These are phyloP conservation scores for Chlamydomonas sp. DNA, from an alignment of 139 green algal species.

Conservation along the genomic window DNA sequence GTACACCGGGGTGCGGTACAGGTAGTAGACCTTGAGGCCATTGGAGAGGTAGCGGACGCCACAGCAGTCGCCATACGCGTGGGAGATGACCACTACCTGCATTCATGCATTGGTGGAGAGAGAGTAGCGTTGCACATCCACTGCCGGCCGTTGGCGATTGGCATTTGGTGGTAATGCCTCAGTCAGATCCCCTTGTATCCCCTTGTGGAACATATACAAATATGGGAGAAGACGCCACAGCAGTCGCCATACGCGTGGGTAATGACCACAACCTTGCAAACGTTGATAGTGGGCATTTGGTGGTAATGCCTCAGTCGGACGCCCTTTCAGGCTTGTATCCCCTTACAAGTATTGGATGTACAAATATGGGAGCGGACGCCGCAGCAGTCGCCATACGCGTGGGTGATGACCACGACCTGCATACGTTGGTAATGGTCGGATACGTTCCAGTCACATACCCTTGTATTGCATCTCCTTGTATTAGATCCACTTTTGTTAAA, in stretches of 20 bases:
- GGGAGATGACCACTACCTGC: slow-evolving; percentile 40
- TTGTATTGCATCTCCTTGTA: too few species aligned
- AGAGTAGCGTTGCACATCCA: slow-evolving; percentile 4
- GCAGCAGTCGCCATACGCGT: slow-evolving; percentile 41
- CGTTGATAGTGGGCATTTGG: too few species aligned
- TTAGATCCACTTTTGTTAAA: too few species aligned
- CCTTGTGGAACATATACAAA: not conserved
- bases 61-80: slow-evolving; percentile 41
- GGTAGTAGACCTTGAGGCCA: slow-evolving; percentile 97
- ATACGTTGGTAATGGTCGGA: not conserved
- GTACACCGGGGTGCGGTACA: slow-evolving; percentile 65
- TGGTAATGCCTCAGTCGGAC: too few species aligned
- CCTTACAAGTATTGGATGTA: not conserved
- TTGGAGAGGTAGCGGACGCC: slow-evolving; percentile 76
- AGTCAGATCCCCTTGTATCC: not conserved
- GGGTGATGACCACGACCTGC: slow-evolving; percentile 41
- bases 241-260: slow-evolving; percentile 45
- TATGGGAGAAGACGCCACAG: not conserved
- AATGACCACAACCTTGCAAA: slow-evolving; percentile 39
- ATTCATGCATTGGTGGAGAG: not conserved
- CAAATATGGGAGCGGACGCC: not conserved
- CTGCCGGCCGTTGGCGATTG: too few species aligned
- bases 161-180: too few species aligned
- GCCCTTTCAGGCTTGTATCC: not conserved
- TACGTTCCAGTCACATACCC: not conserved